These are phyloP conservation scores for barrel medic (Medicago truncatula) DNA, from an alignment of 306 rosid genomes.

Conservation along the genomic window DNA sequence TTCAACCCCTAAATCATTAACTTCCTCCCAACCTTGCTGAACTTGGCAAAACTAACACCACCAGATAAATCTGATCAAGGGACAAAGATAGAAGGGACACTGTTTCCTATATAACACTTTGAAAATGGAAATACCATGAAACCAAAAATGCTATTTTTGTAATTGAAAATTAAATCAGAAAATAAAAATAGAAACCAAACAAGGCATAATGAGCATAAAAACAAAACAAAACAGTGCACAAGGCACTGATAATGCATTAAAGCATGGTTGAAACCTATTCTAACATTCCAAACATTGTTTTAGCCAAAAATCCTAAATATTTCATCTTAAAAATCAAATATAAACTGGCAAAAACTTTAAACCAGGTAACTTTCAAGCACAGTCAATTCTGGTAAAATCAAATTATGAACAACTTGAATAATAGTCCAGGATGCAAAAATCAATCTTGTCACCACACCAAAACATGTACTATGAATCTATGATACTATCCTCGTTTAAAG, in stretches of 20 bases:
- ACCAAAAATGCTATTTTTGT: neutral
- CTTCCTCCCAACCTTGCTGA: slow-evolving; percentile 16
- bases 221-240: slow-evolving; percentile 1
- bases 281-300: neutral
- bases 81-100: neutral
- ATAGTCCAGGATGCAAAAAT: slow-evolving; percentile 30
- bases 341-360: neutral
- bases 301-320: slow-evolving; percentile 4
- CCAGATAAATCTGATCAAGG: slow-evolving; percentile 1
- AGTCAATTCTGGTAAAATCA: too few relatives aligned
- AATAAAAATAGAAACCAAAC: slow-evolving; percentile 22
- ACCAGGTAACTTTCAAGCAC: slow-evolving; percentile 12
- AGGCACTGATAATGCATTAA: slow-evolving; percentile 10
- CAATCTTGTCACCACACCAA: slow-evolving; percentile 3
- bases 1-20: slow-evolving; percentile 26
- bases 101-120: neutral
- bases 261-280: slow-evolving; percentile 3
- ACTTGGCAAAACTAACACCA: slow-evolving; percentile 24
- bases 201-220: neutral
- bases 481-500: too few relatives aligned
- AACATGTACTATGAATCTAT: neutral
- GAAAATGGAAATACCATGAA: neutral
- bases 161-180: neutral
- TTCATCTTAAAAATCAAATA: neutral
- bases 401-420: neutral